Percentiles rank a stretch among this genome's conserved stretches.
Conservation (phyloP, 257 asterid genomes). For the Fraxinus quadrangulata region DNA sequence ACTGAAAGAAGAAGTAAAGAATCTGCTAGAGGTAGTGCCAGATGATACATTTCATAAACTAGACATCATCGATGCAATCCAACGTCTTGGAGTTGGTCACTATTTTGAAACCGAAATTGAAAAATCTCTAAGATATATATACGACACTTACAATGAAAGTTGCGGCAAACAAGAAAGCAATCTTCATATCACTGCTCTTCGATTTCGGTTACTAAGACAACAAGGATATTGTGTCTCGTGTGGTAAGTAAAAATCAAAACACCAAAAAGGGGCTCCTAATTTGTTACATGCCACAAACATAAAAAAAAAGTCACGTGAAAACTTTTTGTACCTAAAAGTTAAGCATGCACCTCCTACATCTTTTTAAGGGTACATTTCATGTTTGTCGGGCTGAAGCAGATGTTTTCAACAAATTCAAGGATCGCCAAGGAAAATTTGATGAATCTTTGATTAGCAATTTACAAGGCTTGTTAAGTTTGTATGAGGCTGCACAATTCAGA, state of each 20-base stretch:
- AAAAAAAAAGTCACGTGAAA: no score
- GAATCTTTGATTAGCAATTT: not conserved
- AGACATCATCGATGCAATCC: slow-evolving; percentile 19
- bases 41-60: not conserved
- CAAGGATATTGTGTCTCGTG: not conserved
- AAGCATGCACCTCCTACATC: not conserved
- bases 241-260: not conserved
- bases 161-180: not conserved
- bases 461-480: slow-evolving; percentile 13
- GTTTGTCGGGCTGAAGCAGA: not conserved
- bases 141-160: not conserved
- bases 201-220: slow-evolving; percentile 8
- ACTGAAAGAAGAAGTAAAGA: slow-evolving; percentile 17
- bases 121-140: not conserved
- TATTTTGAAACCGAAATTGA: slow-evolving; percentile 11
- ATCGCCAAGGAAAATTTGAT: not conserved
- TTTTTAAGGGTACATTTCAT: not conserved
- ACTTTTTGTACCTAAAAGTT: not conserved
- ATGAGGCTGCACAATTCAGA: slow-evolving; percentile 22
- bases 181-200: slow-evolving; percentile 1
- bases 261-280: not conserved
- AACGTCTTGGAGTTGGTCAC: slow-evolving; percentile 17
- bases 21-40: slow-evolving; percentile 2
- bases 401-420: slow-evolving; percentile 3
- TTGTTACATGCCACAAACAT: not conserved